A percentile compares a stretch with the other conserved stretches of the same genome.
These are phyloP conservation scores for Carallia brachiata DNA, from an alignment of 345 rosid species.

Conservation along the genomic window DNA sequence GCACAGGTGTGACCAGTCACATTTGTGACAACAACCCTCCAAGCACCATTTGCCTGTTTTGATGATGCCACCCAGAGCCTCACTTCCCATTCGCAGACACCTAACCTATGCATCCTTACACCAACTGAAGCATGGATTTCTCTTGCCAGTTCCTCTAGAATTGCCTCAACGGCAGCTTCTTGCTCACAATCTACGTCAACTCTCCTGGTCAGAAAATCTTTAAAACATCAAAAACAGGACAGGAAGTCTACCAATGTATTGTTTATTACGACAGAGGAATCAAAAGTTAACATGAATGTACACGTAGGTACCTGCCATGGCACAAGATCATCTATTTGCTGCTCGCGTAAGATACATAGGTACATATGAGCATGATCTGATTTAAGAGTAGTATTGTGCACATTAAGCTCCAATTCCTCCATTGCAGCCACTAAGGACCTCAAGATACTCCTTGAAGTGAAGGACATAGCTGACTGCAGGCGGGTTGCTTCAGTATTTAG, in stretches of 20 bases:
- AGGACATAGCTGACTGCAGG: slow-evolving; percentile 51
- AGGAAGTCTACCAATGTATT: background rate
- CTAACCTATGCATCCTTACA: slow-evolving; percentile 85
- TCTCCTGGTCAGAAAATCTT: slow-evolving; percentile 54
- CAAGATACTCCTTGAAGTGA: slow-evolving; percentile 77
- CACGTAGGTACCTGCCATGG: slow-evolving; percentile 66
- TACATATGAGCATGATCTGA: slow-evolving; percentile 96
- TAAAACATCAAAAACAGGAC: slow-evolving; percentile 21
- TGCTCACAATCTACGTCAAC: slow-evolving; percentile 63
- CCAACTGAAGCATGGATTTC: slow-evolving; percentile 79
- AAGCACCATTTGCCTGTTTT: slow-evolving; percentile 89
- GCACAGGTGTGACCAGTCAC: slow-evolving; percentile 94
- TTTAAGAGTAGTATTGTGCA: slow-evolving; percentile 75
- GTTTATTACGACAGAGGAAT: background rate
- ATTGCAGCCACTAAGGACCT: slow-evolving; percentile 86
- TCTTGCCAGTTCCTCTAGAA: slow-evolving; percentile 72
- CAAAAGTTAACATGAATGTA: slow-evolving; percentile 10
- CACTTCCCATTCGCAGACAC: slow-evolving; percentile 99
- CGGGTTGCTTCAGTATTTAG: slow-evolving; percentile 41
- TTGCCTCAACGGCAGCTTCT: slow-evolving; percentile 63
- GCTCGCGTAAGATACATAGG: slow-evolving; percentile 85
- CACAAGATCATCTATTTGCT: slow-evolving; percentile 83
- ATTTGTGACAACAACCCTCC: slow-evolving; percentile 89
- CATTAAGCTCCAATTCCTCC: slow-evolving; percentile 96
- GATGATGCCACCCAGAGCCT: slow-evolving; percentile 85